A percentile compares a stretch with the other conserved stretches of the same genome.
Conservation (phyloP, 2,329 filamentous ascomycete genomes). For the Stemphylium lycopersici region DNA sequence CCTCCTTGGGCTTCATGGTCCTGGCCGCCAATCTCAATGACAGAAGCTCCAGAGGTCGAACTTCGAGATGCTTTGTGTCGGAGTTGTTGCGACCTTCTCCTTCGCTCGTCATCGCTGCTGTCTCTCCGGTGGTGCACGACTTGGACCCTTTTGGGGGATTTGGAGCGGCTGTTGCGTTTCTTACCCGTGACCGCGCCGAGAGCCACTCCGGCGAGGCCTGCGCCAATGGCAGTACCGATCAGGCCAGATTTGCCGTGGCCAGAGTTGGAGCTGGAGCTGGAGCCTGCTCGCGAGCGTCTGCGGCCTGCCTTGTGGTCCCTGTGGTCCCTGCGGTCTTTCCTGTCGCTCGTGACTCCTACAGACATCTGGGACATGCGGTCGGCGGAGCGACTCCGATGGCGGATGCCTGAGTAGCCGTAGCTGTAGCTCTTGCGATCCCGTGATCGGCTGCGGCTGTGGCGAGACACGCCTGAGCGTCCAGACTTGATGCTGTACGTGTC, state of each 20-base stretch:
- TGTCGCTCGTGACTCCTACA: conserved; percentile 43
- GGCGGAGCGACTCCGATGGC: conserved; percentile 47
- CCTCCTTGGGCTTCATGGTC: conserved; percentile 54
- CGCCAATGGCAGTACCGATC: conserved; percentile 48
- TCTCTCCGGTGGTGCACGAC: conserved; percentile 37
- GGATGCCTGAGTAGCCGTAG: conserved; percentile 51
- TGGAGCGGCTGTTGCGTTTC: conserved; percentile 44
- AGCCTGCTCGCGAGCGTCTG: conserved; percentile 41
- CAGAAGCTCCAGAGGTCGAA: conserved; percentile 58
- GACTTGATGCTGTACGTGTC: conserved; percentile 66
- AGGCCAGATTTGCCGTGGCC: conserved; percentile 44
- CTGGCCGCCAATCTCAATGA: conserved; percentile 72
- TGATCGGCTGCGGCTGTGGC: conserved; percentile 48
- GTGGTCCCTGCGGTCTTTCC: conserved; percentile 46
- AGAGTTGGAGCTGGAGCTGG: conserved; percentile 51
- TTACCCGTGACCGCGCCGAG: conserved; percentile 38
- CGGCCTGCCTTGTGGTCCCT: conserved; percentile 45
- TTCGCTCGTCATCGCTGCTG: conserved; percentile 39
- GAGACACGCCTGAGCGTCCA: conserved; percentile 49
- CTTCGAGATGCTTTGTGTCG: conserved; percentile 43
- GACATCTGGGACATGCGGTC: conserved; percentile 44
- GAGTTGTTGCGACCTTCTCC: conserved; percentile 32
- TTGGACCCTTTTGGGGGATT: conserved; percentile 41
- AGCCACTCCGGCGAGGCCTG: conserved; percentile 50
- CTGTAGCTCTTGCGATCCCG: conserved; percentile 52